phyloP scores from a whole-genome alignment of 2,329 filamentous ascomycete genomes.

The Sclerotinia subarctica region DNA sequence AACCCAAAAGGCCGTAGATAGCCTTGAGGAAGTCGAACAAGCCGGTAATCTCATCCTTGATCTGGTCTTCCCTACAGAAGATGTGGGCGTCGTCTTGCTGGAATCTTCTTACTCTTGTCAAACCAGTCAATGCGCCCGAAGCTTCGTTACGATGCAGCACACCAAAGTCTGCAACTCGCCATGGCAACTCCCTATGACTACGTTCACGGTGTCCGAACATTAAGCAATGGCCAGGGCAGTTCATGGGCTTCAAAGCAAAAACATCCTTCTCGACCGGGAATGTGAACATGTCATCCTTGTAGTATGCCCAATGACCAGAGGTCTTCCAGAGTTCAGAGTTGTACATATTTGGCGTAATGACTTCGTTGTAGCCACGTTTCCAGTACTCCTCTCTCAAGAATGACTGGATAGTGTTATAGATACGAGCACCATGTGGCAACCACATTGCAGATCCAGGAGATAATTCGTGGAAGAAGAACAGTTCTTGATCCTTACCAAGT shows the following conservation, averaged over 20 bases:
- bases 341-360: slow-evolving; percentile 95
- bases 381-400: slow-evolving; percentile 87
- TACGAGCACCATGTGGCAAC: slow-evolving; percentile 85
- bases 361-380: slow-evolving; percentile 90
- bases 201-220: slow-evolving; percentile 81
- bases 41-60: slow-evolving; percentile 69
- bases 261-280: slow-evolving; percentile 78
- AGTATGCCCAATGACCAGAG: slow-evolving; percentile 90
- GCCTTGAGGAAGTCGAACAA: slow-evolving; percentile 83
- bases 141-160: slow-evolving; percentile 94
- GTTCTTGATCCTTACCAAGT: slow-evolving; percentile 91
- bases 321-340: slow-evolving; percentile 91
- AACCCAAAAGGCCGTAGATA: slow-evolving; percentile 79
- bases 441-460: slow-evolving; percentile 95
- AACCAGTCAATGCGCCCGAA: slow-evolving; percentile 82
- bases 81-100: slow-evolving; percentile 97
- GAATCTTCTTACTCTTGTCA: slow-evolving; percentile 91
- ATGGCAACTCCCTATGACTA: slow-evolving; percentile 85
- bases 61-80: slow-evolving; percentile 83
- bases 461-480: slow-evolving; percentile 93
- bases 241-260: slow-evolving; percentile 94
- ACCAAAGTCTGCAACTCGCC: slow-evolving; percentile 93
- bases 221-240: slow-evolving; percentile 91
- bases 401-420: slow-evolving; percentile 83
- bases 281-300: slow-evolving; percentile 95